Base-by-base conservation (phyloP, 495 filamentous ascomycete genomes). In the Neurospora tetrasperma region DNA sequence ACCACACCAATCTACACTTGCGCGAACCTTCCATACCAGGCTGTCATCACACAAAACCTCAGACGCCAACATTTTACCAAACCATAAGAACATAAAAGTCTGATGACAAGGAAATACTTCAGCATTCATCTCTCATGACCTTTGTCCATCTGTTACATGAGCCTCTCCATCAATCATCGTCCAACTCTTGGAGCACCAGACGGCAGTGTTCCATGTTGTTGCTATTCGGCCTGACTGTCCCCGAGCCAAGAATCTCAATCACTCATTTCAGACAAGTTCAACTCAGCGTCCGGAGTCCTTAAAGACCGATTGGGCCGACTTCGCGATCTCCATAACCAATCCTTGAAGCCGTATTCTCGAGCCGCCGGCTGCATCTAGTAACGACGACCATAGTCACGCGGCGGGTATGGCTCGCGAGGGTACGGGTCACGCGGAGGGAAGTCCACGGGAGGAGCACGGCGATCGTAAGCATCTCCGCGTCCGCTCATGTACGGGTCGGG, bases 401-500 rank as follows among this genome's bases (percentile, higher is more conserved):
- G 80, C 72, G 83, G 84, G 35, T 80, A 82, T n/a, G 79, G 75
- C 71, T 87, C 84, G 70, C 86, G 79, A 41, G 83, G 81, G 74
- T 88, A 88, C 41, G 79, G 77, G 70, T 89, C 86, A 41, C 87
- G 83, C 20, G 86, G 86, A 41, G 86, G 85, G 69, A 83, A 86
- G 73, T 85, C 86, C 72, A 79, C 38, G 7, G 85, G 85, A 72
- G 87, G 87, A 23, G 88, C 86, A 62, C 88, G 87, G 16, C 88
- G 86, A 71, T 90, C 87, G 71, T 90, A 89, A 2, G 86, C 84
- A 68, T 70, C 74, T 79, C 54, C 54, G 7, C 88, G 87, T 43
- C 89, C 89, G 76, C 90, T 91, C 78, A 85, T 82, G 74, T 91
- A 92, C 12, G 90, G 89, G 70, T 91, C 89, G 40, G 89, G 87